Base-by-base conservation (phyloP, 805 yeast genomes). In the Lipomyces starkeyi region DNA sequence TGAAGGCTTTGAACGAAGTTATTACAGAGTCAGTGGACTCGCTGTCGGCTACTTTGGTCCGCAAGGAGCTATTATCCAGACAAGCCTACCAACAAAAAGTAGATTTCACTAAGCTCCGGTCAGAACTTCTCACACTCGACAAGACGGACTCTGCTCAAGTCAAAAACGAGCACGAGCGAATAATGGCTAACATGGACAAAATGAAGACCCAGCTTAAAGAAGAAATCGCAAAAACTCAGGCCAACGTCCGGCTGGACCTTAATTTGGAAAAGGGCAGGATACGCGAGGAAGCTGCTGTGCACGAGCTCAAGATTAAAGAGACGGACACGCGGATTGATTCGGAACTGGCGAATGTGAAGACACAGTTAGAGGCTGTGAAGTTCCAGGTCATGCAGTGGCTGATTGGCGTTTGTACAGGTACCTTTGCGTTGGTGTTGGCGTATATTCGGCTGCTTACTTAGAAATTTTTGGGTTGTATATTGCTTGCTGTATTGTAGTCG, bases 371-470 rank as follows among this genome's bases (percentile, higher is more conserved):
- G 76, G 88, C 91, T 57, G 97, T 94, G 40, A 95, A 95, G 81
- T 91, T 97, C 1, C 98, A 95, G 78, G 98, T 95, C 61, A 87
- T 93, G 88, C 99, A 95, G 80, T 95, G 99, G 99, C 84, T 95
- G 71, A 92, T 95, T 74, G 98, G 98, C 83, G 98, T 95, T 22
- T 91, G 97, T 76, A 93, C 98, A 1, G 99, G 98, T 90, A 91
- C 98, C 0, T 91, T 94, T 80, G 98, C 98, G 14, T 83, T 95
- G 67, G 90, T 95, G 62, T 81, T 94, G 74, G 98, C 98, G 0
- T 95, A 95, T 78, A 91, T 93, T 61, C 85, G 99, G 74, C 82
- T 95, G 73, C 81, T 91, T 61, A 86, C 91, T 9, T 91, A 75
- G 73, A 17, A 27, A n/a, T 59, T 17, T n/a, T 53, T 54, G 63